A percentile compares a stretch with the other conserved stretches of the same genome.
phyloP scores from a whole-genome alignment of 1,284 basidiomycete genomes.

The Vanrija sp. region DNA sequence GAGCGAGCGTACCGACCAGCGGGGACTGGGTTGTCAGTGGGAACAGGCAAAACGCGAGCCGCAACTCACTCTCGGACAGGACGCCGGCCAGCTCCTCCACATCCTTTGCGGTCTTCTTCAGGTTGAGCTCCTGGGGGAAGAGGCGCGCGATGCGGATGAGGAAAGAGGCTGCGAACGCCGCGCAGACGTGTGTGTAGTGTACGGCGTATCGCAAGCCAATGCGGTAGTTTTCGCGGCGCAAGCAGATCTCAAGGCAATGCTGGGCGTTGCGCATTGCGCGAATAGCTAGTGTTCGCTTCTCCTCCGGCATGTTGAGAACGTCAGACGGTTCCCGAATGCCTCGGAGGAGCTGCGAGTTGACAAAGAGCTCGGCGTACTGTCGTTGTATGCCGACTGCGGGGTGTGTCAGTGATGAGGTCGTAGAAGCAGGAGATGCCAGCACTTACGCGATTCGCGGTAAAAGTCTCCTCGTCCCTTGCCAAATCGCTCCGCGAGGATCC shows the following conservation, averaged over 20 bases:
- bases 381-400: not conserved
- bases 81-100: constrained; percentile 72
- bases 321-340: constrained; percentile 46
- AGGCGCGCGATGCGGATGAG: constrained; percentile 76
- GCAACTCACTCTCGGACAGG: constrained; percentile 64
- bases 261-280: constrained; percentile 50
- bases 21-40: constrained; percentile 58
- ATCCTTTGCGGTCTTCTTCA: constrained; percentile 66
- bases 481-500: constrained; percentile 42
- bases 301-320: constrained; percentile 44
- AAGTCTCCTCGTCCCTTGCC: constrained; percentile 44
- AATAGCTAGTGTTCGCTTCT: constrained; percentile 46
- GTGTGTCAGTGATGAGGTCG: not conserved
- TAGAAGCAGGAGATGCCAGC: not conserved
- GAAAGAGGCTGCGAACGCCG: constrained; percentile 86
- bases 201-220: constrained; percentile 78
- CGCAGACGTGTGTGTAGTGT: constrained; percentile 68
- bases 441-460: constrained; percentile 43
- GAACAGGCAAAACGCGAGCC: not conserved
- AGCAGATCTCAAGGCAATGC: constrained; percentile 45
- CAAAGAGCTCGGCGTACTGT: constrained; percentile 33
- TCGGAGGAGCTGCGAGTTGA: constrained; percentile 48
- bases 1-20: constrained; percentile 85
- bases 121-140: constrained; percentile 80
- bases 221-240: constrained; percentile 58